Conservation (phyloP, 2,329 filamentous ascomycete genomes). For the Zymoseptoria brevis region DNA sequence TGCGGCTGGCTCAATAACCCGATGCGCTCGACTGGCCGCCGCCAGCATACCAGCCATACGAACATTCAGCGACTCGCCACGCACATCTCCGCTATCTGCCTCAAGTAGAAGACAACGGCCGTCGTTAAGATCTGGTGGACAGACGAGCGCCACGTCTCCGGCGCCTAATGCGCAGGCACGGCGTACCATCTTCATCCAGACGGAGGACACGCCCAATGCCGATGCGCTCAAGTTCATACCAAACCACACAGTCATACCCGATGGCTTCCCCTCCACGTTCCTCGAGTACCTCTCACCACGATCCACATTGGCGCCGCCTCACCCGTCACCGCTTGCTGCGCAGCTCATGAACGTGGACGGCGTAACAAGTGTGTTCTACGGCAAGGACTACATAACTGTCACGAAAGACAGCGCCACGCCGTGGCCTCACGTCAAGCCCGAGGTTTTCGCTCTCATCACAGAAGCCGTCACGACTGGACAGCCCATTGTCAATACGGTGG, state of each 20-base stretch:
- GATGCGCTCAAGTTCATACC: constrained; percentile 93
- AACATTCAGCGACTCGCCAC: constrained; percentile 17
- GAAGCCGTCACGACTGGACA: constrained; percentile 82
- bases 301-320: constrained; percentile 75
- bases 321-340: constrained; percentile 84
- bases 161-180: constrained; percentile 18
- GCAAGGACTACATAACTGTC: constrained; percentile 90
- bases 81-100: constrained; percentile 17
- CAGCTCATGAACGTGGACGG: constrained; percentile 90
- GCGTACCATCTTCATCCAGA: constrained; percentile 95
- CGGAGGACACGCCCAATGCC: constrained; percentile 86
- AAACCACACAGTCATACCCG: constrained; percentile 76
- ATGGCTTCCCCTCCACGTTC: constrained; percentile 63
- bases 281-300: constrained; percentile 88
- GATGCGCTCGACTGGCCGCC: constrained; percentile 3
- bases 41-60: constrained; percentile 1
- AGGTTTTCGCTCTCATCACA: constrained; percentile 91
- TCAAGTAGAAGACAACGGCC: constrained; percentile 18
- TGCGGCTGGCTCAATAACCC: neutral
- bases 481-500: constrained; percentile 65
- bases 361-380: constrained; percentile 91
- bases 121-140: constrained; percentile 15
- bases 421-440: constrained; percentile 92
- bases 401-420: constrained; percentile 81
- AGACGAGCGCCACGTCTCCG: constrained; percentile 25